Base-by-base conservation (phyloP, 2,329 filamentous ascomycete species). In the Fonsecaea multimorphosa region DNA sequence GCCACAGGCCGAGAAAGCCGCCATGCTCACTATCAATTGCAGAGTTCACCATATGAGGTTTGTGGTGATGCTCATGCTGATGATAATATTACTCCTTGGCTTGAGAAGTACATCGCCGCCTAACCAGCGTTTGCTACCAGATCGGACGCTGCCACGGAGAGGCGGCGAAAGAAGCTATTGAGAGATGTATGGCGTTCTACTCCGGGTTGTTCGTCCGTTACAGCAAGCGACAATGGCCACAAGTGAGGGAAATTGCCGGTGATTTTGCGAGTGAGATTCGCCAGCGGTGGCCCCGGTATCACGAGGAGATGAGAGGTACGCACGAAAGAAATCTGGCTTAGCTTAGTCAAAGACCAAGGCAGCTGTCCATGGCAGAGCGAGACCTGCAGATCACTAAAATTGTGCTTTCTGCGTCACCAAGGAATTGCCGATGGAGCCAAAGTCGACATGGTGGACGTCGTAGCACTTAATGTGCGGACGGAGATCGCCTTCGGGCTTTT, bases 401-500 rank as follows among this genome's bases (percentile, higher is more conserved):
- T 8, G 44, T 12, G 24, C 16, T 12, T 4, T 29, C 5, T 44
- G 38, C n/a, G 38, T 9, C 16, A n/a, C 9, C 32, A 67, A n/a
- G 87, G 83, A 1, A 79, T 87, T 52, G 84, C 85, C 0, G 78
- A 83, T 24, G 85, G 85, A 5, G 78, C 84, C 0, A 76, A 73
- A 1, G 71, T 78, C 8, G 72, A 78, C 9, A 63, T 85, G 0
- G 74, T 82, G 3, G 82, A 84, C 36, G 84, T 87, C 49, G 75
- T 87, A 3, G 85, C 85, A 0, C 73, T 87, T 53, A 87, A 87
- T 66, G 83, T 85, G 27, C 80, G 85, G 3, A 87, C 84, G 0
- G 85, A 87, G 72, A 85, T 87, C 56, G 81, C 83, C 0, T 84
- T 86, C 65, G 85, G 85, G 0, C 72, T 82, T 52, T 85, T 85